Percentiles rank a stretch among this genome's conserved stretches.
These are phyloP conservation scores for Ustilago esculenta DNA, from an alignment of 1,284 basidiomycete genomes.

Conservation along the genomic window DNA sequence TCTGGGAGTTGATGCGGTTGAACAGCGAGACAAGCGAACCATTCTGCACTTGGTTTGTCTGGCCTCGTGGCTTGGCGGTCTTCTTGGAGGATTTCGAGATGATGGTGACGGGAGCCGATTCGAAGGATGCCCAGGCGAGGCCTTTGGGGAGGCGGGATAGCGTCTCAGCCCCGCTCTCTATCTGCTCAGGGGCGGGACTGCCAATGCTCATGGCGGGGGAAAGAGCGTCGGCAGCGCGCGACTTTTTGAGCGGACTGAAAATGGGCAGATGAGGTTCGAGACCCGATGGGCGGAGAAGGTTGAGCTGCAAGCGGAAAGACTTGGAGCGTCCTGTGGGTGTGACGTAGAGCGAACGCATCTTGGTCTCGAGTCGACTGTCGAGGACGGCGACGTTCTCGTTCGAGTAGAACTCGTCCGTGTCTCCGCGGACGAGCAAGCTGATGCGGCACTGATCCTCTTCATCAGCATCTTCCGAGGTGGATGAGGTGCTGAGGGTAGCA, in stretches of 20 bases:
- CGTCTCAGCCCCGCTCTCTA: constrained; percentile 17
- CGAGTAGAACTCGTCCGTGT: constrained; percentile 76
- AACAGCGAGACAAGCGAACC: constrained; percentile 92
- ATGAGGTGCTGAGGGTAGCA: constrained; percentile 32
- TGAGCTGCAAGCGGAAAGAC: constrained; percentile 82
- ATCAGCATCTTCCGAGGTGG: constrained; percentile 27
- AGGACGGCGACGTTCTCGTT: constrained; percentile 50
- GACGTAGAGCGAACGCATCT: constrained; percentile 89
- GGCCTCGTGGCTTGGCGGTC: constrained; percentile 92
- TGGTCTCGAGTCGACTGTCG: constrained; percentile 76
- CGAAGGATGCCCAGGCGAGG: constrained; percentile 81
- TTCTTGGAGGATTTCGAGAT: constrained; percentile 98
- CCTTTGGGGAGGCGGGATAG: constrained; percentile 40
- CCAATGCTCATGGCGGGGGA: constrained; percentile 23
- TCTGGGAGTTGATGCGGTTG: constrained; percentile 96
- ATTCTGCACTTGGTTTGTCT: constrained; percentile 87
- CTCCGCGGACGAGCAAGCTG: constrained; percentile 84
- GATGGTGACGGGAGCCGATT: constrained; percentile 88
- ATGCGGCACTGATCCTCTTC: constrained; percentile 67
- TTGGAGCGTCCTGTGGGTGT: constrained; percentile 87
- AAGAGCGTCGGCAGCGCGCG: constrained; percentile 21
- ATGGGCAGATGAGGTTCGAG: constrained; percentile 42
- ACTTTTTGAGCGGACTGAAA: constrained; percentile 46
- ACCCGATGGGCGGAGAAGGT: constrained; percentile 51
- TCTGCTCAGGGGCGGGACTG: constrained; percentile 18